A percentile compares a stretch with the other conserved stretches of the same genome.
Evolutionary conservation across 495 filamentous ascomycete genomes (phyloP).

Genomic region (Hyaloscypha variabilis): DNA sequence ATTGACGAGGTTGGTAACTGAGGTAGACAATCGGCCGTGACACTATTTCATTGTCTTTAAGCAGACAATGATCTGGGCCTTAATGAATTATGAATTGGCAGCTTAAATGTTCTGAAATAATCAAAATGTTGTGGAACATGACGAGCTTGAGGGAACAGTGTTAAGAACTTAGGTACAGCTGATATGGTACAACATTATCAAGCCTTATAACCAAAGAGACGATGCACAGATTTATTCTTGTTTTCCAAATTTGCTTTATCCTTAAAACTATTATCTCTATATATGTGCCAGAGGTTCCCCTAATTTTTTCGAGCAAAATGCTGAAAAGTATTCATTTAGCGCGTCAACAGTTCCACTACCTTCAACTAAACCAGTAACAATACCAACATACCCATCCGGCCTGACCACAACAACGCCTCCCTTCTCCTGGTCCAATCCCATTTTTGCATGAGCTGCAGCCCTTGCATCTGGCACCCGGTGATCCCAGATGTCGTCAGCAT

Average conservation of each 20-base stretch:
- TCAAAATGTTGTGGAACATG: too few species aligned
- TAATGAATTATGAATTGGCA: too few species aligned
- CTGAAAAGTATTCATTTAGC: slow-evolving; percentile 78
- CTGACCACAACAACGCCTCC: slow-evolving; percentile 82
- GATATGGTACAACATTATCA: too few species aligned
- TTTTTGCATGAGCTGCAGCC: slow-evolving; percentile 82
- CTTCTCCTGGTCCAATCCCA: slow-evolving; percentile 72
- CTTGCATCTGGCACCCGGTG: slow-evolving; percentile 64
- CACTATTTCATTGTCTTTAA: too few species aligned
- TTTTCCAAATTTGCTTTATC: neutral
- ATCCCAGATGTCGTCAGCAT: slow-evolving; percentile 84
- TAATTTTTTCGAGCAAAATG: slow-evolving; percentile 58
- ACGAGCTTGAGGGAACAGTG: too few species aligned
- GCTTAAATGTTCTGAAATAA: too few species aligned
- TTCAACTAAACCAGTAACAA: slow-evolving; percentile 70
- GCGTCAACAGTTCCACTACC: slow-evolving; percentile 80
- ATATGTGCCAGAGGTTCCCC: slow-evolving; percentile 40
- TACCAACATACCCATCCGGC: slow-evolving; percentile 85
- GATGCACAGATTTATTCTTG: neutral
- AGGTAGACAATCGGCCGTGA: too few species aligned
- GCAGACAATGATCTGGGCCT: too few species aligned
- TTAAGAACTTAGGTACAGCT: too few species aligned
- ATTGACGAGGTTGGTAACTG: too few species aligned
- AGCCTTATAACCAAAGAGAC: too few species aligned
- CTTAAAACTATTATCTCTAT: neutral